Percentiles rank a stretch among this genome's conserved stretches.
Conservation (phyloP, 2,329 filamentous ascomycete species). For the Fusarium temperatum region DNA sequence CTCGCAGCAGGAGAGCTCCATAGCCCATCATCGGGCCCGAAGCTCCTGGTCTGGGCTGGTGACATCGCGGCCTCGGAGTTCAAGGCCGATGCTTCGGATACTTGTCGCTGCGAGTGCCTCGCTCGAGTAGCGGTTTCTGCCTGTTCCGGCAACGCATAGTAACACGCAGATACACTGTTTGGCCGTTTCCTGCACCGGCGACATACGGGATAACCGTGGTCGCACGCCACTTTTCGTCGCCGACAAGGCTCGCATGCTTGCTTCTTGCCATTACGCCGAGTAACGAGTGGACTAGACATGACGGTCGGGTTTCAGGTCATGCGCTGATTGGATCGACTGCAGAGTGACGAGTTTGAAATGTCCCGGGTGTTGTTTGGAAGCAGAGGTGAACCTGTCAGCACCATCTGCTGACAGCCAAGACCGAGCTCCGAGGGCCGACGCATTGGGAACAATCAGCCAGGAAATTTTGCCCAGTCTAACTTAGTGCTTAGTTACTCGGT, state of each 20-base stretch:
- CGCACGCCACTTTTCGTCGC: not conserved
- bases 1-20: not conserved
- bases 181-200: not conserved
- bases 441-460: not conserved
- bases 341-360: not conserved
- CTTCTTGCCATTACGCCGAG: not conserved
- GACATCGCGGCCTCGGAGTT: not conserved
- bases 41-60: not conserved
- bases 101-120: not conserved
- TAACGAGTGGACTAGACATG: not conserved
- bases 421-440: not conserved
- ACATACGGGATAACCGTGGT: not conserved
- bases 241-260: not conserved
- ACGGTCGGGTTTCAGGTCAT: accelerated
- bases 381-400: not conserved
- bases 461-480: no score
- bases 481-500: not conserved
- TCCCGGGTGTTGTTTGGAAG: not conserved
- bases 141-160: not conserved
- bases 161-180: not conserved
- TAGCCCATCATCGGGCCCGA: not conserved
- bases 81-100: not conserved
- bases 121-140: accelerated
- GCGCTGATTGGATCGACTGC: accelerated
- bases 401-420: not conserved